Conservation (phyloP, 257 asterid species). For the Ocimum tenuiflorum region DNA sequence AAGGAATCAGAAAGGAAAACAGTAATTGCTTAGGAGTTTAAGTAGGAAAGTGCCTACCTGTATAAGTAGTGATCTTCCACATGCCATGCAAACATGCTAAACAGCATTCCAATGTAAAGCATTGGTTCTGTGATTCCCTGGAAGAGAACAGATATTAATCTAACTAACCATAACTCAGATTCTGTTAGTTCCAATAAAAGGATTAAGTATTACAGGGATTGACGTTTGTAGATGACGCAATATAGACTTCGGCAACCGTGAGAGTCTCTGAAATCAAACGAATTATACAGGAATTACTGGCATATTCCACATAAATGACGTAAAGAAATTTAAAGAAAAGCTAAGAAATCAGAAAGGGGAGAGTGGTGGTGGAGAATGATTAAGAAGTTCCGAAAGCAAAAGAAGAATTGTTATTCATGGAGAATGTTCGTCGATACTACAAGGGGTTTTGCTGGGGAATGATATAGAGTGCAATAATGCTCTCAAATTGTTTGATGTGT, state of each 20-base stretch:
- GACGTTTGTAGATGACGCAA: slow-evolving; percentile 83
- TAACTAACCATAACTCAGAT: neutral
- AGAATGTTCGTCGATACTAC: neutral
- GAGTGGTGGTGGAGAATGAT: neutral
- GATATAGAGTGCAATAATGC: neutral
- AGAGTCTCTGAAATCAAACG: slow-evolving; percentile 60
- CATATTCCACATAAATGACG: neutral
- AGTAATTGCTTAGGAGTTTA: neutral
- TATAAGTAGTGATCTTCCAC: slow-evolving; percentile 97
- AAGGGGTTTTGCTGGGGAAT: neutral
- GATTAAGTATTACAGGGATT: slow-evolving; percentile 57
- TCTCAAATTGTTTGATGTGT: neutral
- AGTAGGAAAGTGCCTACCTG: slow-evolving; percentile 39
- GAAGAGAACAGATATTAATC: slow-evolving; percentile 20
- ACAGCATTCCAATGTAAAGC: slow-evolving; percentile 97
- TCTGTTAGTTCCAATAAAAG: neutral
- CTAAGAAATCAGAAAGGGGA: neutral
- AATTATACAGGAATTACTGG: slow-evolving; percentile 11
- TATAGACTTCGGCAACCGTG: slow-evolving; percentile 75
- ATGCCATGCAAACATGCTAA: slow-evolving; percentile 99
- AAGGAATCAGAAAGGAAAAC: neutral
- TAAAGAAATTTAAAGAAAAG: neutral
- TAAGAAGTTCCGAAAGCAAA: slow-evolving; percentile 13
- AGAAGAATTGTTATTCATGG: neutral
- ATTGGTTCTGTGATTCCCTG: slow-evolving; percentile 99